Base-by-base conservation (phyloP, 768 basidiomycete species). In the Lentinula detonsa region DNA sequence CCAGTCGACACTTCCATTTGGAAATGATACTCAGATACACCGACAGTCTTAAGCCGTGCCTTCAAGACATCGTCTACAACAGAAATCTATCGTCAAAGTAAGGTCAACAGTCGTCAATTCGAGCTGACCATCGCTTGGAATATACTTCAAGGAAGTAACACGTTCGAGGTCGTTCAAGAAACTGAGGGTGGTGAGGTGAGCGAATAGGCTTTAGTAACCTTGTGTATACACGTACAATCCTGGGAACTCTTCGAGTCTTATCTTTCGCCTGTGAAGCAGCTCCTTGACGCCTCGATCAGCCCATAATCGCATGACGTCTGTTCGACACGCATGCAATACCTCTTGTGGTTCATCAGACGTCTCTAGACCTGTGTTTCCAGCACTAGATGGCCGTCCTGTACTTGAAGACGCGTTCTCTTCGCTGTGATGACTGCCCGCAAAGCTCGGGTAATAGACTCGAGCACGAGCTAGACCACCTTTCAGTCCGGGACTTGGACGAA, bases 11-110 rank as follows among this genome's bases (percentile, higher is more conserved):
- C 80, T 71, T 74, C 90, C 83, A 91, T 88, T 72, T 88, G 84
- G 65, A 93, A 92, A 66, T 81, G 86, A 72, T 92, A 89, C 70
- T 91, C 90, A 4, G 86, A 85, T 9, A 90, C 89, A 2, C 90
- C 90, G 16, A 91, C 83, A 0, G 85, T 90, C 69, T 90, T 91
- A 28, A 92, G 72, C 2, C 90, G 79, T 1, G 90, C 90, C 31
- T 85, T 85, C 49, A 92, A 78, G 21, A 92, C 87, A 68, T 91
- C 90, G 67, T 90, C 88, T 88, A 52, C 49, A 11, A 7, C n/a
- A 15, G 57, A 59, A 49, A n/a, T 39, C 53, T 37, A 31, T 21
- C 11, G 48, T 56, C 42, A 5, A 53, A 33, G 35, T 45, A 50
- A 21, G 52, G 39, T 13, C 15, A 35, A 56, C 15, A 8, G 8